Percentiles rank a stretch among this genome's conserved stretches.
phyloP scores from a whole-genome alignment of 1,139 yeast species.

The Meyerozyma athensensis region DNA sequence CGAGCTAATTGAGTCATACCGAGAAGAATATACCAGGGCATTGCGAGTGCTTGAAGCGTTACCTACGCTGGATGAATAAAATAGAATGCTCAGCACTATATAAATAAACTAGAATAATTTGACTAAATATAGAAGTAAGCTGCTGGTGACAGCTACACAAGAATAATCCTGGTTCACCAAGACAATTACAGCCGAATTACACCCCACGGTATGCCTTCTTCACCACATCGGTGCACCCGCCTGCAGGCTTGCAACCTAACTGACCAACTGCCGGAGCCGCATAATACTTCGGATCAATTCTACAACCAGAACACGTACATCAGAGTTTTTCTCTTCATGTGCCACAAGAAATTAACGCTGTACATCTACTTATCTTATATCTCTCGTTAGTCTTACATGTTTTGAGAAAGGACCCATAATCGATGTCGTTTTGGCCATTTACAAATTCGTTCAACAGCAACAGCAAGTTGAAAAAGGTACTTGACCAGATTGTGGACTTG shows the following conservation, averaged over 20 bases:
- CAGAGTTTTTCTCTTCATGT: too few species aligned
- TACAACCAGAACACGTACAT: too few species aligned
- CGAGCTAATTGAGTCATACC: constrained; percentile 41
- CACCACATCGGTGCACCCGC: too few species aligned
- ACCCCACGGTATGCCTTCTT: too few species aligned
- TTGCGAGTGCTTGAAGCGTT: constrained; percentile 22
- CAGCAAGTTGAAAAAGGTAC: constrained; percentile 39
- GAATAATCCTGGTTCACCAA: too few species aligned
- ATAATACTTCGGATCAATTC: too few species aligned
- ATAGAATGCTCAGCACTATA: not conserved
- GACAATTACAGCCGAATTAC: too few species aligned
- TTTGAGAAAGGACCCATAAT: not conserved
- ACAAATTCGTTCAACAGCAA: constrained; percentile 36
- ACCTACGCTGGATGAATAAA: constrained; percentile 21
- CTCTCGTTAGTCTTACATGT: not conserved
- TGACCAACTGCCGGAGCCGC: too few species aligned
- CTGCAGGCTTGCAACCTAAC: too few species aligned
- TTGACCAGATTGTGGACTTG: constrained; percentile 36
- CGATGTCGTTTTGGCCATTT: constrained; percentile 50
- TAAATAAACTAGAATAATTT: not conserved
- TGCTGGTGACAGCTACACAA: too few species aligned
- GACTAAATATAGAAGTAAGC: not conserved
- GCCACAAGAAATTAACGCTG: too few species aligned
- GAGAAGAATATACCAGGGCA: constrained; percentile 41
- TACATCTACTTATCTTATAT: too few species aligned